Percentiles rank a stretch among this genome's conserved stretches.
phyloP scores from a whole-genome alignment of 106 monocot species.

The Apostasia shenzhenica region DNA sequence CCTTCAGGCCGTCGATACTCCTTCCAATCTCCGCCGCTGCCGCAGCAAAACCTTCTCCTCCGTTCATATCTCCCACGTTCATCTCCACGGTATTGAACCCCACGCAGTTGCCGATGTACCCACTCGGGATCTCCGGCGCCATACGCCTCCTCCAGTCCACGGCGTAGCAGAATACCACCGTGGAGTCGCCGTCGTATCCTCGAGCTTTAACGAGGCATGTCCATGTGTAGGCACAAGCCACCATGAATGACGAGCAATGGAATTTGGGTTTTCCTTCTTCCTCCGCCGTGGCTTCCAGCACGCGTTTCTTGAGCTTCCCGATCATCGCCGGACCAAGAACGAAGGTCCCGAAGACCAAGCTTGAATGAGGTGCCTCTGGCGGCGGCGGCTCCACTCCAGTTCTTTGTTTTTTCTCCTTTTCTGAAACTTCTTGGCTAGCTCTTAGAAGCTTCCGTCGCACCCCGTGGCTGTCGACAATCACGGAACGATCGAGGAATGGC shows the following conservation, averaged over 20 bases:
- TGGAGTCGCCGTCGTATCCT: neutral
- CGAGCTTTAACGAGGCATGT: neutral
- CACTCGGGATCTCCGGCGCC: conserved; percentile 15
- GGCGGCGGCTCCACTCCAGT: neutral
- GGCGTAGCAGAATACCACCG: neutral
- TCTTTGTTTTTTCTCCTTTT: neutral
- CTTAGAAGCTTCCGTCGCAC: neutral
- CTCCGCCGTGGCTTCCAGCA: too few relatives aligned
- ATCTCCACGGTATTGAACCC: conserved; percentile 1
- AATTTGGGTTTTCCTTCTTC: neutral
- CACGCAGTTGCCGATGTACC: conserved; percentile 39
- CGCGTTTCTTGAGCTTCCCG: conserved; percentile 7
- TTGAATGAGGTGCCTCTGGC: neutral
- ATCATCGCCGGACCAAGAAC: neutral
- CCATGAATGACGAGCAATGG: conserved; percentile 20
- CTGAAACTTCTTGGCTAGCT: neutral
- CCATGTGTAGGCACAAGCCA: conserved; percentile 21
- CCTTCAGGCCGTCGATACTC: neutral
- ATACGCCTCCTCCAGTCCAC: conserved; percentile 16
- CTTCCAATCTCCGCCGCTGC: conserved; percentile 7
- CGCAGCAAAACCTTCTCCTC: neutral
- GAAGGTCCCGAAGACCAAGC: conserved; percentile 10
- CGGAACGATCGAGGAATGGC: neutral
- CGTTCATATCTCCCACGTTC: neutral
- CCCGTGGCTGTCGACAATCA: neutral